phyloP scores from a whole-genome alignment of 2,329 filamentous ascomycete genomes.

The Lecanicillium sp. region DNA sequence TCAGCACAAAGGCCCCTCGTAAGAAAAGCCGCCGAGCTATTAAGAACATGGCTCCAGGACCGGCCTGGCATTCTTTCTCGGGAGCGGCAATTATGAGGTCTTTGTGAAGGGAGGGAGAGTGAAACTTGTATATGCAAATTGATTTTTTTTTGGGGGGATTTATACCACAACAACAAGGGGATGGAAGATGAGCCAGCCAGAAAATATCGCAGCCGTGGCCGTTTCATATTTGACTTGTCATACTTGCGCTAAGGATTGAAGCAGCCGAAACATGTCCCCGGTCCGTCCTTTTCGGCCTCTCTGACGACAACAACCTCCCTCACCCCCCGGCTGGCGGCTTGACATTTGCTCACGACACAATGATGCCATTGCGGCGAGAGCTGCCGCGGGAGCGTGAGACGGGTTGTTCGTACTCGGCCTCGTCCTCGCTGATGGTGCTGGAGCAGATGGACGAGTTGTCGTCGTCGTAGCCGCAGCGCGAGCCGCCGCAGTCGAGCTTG shows the following conservation, averaged over 20 bases:
- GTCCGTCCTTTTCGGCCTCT: slow-evolving; percentile 11
- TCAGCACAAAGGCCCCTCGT: slow-evolving; percentile 16
- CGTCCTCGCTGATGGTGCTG: slow-evolving; percentile 54
- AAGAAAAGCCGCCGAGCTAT: slow-evolving; percentile 4
- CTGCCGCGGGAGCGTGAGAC: slow-evolving; percentile 29
- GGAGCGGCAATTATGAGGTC: slow-evolving; percentile 12
- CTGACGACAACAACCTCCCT: slow-evolving; percentile 4
- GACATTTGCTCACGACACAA: slow-evolving; percentile 35
- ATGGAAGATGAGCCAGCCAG: slow-evolving; percentile 12
- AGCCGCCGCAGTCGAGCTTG: slow-evolving; percentile 91
- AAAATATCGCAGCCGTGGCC: slow-evolving; percentile 11
- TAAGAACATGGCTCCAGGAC: slow-evolving; percentile 27
- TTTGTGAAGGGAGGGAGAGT: slow-evolving; percentile 9
- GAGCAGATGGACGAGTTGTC: slow-evolving; percentile 65
- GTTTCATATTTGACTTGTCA: slow-evolving; percentile 8
- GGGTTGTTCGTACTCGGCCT: slow-evolving; percentile 34
- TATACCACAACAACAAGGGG: slow-evolving; percentile 21
- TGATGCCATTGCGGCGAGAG: slow-evolving; percentile 56
- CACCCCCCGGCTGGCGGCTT: slow-evolving; percentile 1
- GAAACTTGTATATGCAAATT: slow-evolving; percentile 4
- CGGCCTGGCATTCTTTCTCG: slow-evolving; percentile 33
- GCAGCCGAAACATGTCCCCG: slow-evolving; percentile 22
- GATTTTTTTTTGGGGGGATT: slow-evolving; percentile 16
- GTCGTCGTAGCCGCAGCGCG: slow-evolving; percentile 75
- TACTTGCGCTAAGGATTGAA: slow-evolving; percentile 10